Conservation (phyloP, 139 green algal species). For the Chlorella ohadii region DNA sequence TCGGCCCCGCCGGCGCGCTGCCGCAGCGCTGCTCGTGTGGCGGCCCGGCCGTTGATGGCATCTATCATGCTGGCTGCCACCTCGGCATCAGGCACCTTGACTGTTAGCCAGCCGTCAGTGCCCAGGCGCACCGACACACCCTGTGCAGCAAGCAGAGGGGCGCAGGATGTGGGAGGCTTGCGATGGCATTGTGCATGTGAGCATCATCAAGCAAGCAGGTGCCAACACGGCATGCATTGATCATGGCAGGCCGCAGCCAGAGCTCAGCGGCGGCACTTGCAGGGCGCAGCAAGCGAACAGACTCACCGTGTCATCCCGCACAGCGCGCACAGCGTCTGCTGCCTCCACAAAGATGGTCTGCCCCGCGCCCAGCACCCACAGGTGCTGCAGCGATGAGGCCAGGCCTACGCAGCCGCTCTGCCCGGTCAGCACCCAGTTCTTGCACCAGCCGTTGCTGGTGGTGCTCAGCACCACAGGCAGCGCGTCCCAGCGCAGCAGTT, state of each 20-base stretch:
- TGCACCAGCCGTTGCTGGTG: background rate
- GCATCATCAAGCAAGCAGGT: too few species aligned
- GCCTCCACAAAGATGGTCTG: conserved; percentile 4
- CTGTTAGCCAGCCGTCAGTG: background rate
- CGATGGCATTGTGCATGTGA: too few species aligned
- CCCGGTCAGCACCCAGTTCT: conserved; percentile 1
- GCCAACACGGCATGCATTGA: too few species aligned
- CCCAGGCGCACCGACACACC: background rate
- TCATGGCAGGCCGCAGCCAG: too few species aligned
- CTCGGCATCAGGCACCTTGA: background rate
- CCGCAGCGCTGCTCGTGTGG: background rate
- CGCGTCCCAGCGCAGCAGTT: conserved; percentile 3
- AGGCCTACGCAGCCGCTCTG: conserved; percentile 16
- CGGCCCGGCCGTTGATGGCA: background rate
- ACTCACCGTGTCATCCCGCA: background rate
- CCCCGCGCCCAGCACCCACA: conserved; percentile 12
- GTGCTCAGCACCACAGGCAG: background rate
- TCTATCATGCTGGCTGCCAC: background rate
- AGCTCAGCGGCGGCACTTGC: background rate
- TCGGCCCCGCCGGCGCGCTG: background rate
- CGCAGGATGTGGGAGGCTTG: too few species aligned
- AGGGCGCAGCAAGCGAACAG: too few species aligned
- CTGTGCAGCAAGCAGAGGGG: background rate
- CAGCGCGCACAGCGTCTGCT: background rate
- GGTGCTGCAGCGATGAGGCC: background rate